These are phyloP conservation scores for Thinopyrum elongatum DNA, from an alignment of 176 grass and related monocot species.

Conservation along the genomic window DNA sequence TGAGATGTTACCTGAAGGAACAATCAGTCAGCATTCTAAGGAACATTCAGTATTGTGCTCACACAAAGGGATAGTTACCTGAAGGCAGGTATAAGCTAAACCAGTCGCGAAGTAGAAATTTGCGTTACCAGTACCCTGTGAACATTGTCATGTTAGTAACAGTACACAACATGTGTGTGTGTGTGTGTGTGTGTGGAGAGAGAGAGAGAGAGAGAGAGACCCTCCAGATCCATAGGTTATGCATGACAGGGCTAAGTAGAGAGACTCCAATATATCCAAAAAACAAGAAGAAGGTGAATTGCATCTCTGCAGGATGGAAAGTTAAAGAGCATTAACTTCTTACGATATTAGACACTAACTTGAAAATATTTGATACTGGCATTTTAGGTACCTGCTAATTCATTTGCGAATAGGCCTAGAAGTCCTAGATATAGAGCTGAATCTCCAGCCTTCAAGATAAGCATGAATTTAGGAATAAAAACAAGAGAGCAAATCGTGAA, in stretches of 20 bases:
- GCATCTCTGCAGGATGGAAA: constrained; percentile 81
- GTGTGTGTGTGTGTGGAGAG: too few species aligned
- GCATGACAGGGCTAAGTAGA: constrained; percentile 95
- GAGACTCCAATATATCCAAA: constrained; percentile 88
- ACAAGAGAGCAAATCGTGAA: not conserved
- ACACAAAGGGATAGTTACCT: constrained; percentile 48
- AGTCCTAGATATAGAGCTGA: constrained; percentile 95
- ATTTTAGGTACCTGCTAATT: constrained; percentile 69
- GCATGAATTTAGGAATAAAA: constrained; percentile 22
- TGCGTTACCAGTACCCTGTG: constrained; percentile 71
- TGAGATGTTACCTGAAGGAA: not conserved
- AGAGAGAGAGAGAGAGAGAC: constrained; percentile 46
- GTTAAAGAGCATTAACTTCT: constrained; percentile 12
- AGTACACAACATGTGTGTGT: not conserved
- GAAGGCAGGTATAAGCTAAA: constrained; percentile 91
- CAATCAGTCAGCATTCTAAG: not conserved
- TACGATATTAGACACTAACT: not conserved
- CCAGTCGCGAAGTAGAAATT: constrained; percentile 98
- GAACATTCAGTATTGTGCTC: not conserved
- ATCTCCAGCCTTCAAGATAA: constrained; percentile 70
- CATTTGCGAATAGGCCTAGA: constrained; percentile 82
- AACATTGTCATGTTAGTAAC: constrained; percentile 14
- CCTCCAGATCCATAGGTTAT: constrained; percentile 99
- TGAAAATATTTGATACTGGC: not conserved
- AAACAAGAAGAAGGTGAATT: constrained; percentile 92